Percentiles rank a stretch among this genome's conserved stretches.
These are phyloP conservation scores for Trichoderma sp. DNA, from an alignment of 2,329 filamentous ascomycete genomes.

Conservation along the genomic window DNA sequence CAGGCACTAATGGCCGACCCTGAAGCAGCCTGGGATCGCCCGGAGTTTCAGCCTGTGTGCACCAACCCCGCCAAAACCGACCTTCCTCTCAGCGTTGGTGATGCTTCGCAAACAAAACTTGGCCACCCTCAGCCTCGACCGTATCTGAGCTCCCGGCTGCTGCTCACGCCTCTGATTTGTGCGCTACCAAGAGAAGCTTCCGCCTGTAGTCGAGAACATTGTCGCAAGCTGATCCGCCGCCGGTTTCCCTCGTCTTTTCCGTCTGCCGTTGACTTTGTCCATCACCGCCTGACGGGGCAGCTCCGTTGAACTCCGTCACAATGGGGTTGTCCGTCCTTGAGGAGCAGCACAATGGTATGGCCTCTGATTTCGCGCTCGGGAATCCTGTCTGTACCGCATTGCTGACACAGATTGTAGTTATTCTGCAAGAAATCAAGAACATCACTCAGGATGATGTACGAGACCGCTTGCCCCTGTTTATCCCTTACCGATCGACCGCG, in stretches of 20 bases:
- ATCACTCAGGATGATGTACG: slow-evolving; percentile 79
- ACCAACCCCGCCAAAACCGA: slow-evolving; percentile 17
- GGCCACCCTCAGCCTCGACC: background rate
- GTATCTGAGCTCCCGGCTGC: background rate
- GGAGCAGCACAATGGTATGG: slow-evolving; percentile 62
- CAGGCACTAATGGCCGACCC: slow-evolving; percentile 5
- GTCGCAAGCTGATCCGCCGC: background rate
- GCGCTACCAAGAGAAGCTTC: background rate
- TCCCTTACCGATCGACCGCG: slow-evolving; percentile 13
- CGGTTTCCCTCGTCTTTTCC: background rate
- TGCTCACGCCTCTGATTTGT: background rate
- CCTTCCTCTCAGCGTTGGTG: slow-evolving; percentile 16
- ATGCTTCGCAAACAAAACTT: slow-evolving; percentile 20
- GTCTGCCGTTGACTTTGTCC: background rate
- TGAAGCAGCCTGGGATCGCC: slow-evolving; percentile 13
- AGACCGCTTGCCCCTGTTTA: slow-evolving; percentile 7
- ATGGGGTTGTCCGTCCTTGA: slow-evolving; percentile 86
- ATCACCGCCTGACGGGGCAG: slow-evolving; percentile 16
- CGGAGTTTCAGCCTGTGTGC: slow-evolving; percentile 16
- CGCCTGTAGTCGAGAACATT: background rate
- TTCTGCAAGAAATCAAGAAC: slow-evolving; percentile 58
- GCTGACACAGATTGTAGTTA: slow-evolving; percentile 31
- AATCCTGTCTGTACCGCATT: background rate
- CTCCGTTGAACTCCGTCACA: slow-evolving; percentile 35
- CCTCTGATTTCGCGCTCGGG: background rate